These are phyloP conservation scores for Maudiozyma barnettii DNA, from an alignment of 805 yeast species.

Conservation along the genomic window DNA sequence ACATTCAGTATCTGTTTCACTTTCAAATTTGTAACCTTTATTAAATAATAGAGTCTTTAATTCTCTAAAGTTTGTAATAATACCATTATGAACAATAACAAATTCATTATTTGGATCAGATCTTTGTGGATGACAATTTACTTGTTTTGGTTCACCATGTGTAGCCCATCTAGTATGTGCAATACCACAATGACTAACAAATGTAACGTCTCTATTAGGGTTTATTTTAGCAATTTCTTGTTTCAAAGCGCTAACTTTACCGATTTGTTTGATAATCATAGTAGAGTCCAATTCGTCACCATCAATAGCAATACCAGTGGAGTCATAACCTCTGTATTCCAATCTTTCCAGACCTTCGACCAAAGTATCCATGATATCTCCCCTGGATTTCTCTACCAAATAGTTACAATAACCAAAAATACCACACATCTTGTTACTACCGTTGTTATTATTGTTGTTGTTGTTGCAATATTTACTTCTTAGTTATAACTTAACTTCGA, in stretches of 20 bases:
- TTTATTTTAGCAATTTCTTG: constrained; percentile 45
- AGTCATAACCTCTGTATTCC: constrained; percentile 97
- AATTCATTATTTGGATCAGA: constrained; percentile 79
- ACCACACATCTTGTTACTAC: constrained; percentile 55
- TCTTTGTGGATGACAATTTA: constrained; percentile 93
- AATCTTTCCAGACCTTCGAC: constrained; percentile 79
- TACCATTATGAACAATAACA: constrained; percentile 94
- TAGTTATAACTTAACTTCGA: not conserved
- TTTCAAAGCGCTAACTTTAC: constrained; percentile 79
- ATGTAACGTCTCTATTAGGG: constrained; percentile 52
- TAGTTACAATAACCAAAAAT: constrained; percentile 97
- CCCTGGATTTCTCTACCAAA: constrained; percentile 83
- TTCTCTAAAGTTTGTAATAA: constrained; percentile 90
- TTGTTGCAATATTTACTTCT: not conserved
- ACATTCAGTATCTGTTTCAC: constrained; percentile 96
- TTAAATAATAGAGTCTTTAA: constrained; percentile 69
- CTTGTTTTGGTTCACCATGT: constrained; percentile 83
- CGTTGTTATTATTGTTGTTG: not conserved
- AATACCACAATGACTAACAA: constrained; percentile 85
- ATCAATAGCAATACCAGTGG: constrained; percentile 93
- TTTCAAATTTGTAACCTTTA: constrained; percentile 76
- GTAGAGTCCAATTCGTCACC: constrained; percentile 72
- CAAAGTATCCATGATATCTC: constrained; percentile 82
- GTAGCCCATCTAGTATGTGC: constrained; percentile 99
- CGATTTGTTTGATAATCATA: constrained; percentile 71